Conservation (phyloP, 495 filamentous ascomycete species). For the Penicillium parvum region DNA sequence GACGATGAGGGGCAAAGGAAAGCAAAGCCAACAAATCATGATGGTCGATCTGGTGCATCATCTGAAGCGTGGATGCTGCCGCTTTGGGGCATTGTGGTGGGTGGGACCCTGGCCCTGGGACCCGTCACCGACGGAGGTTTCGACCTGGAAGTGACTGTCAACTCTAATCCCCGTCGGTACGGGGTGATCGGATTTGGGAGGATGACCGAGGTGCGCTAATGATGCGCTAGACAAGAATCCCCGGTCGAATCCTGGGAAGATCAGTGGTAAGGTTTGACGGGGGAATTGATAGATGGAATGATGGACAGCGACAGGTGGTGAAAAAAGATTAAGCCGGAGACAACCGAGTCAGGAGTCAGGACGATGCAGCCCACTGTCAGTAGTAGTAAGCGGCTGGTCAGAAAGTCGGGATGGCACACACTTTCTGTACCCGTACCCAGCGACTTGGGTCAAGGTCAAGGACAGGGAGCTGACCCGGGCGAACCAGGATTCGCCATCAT, state of each 20-base stretch:
- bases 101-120: background rate
- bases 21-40: no score
- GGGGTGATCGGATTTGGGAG: background rate
- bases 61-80: background rate
- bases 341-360: no score
- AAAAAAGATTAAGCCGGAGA: no score
- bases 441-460: constrained; percentile 1
- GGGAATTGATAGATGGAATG: background rate
- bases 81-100: background rate
- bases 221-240: background rate
- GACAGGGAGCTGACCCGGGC: background rate
- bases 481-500: constrained; percentile 2
- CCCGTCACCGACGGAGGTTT: background rate
- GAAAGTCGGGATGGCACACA: constrained; percentile 1
- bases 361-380: no score
- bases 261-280: background rate
- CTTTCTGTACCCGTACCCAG: no score
- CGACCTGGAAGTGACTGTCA: background rate
- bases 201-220: background rate
- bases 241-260: background rate
- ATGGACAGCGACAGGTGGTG: no score
- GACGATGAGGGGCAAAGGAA: no score
- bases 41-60: background rate
- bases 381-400: no score
- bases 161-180: background rate